A percentile compares a stretch with the other conserved stretches of the same genome.
Conservation (phyloP, 139 green algal species). For the Chlorella sp. region DNA sequence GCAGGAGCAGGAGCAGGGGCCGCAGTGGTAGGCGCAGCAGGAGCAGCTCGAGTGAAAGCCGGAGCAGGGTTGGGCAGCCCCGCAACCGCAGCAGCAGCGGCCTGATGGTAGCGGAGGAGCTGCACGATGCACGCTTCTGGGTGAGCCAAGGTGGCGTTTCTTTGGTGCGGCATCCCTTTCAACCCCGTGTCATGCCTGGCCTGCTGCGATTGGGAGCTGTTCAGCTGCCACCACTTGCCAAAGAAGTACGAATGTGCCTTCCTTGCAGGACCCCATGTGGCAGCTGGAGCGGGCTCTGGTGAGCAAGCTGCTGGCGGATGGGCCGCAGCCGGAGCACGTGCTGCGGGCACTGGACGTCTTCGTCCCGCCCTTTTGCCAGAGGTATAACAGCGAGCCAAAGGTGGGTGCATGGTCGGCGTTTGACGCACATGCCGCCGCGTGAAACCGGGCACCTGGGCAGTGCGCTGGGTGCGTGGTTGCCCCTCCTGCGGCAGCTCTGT, state of each 20-base stretch:
- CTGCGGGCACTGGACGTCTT: neutral
- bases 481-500: no score
- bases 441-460: no score
- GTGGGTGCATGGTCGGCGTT: no score
- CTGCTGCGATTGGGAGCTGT: no score
- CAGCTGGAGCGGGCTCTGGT: neutral
- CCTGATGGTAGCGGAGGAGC: neutral
- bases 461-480: no score
- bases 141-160: neutral
- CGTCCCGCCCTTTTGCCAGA: no score
- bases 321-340: neutral
- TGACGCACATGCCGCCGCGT: no score
- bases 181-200: no score
- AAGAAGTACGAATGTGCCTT: no score
- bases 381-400: no score
- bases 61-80: neutral
- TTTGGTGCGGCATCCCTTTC: no score
- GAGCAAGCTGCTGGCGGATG: neutral
- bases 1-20: neutral
- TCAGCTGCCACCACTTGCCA: neutral
- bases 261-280: conserved; percentile 22
- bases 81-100: neutral
- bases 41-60: neutral
- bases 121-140: neutral
- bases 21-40: no score